Conservation (phyloP, 208 protist genomes). For the Acanthamoeba castellanii region DNA sequence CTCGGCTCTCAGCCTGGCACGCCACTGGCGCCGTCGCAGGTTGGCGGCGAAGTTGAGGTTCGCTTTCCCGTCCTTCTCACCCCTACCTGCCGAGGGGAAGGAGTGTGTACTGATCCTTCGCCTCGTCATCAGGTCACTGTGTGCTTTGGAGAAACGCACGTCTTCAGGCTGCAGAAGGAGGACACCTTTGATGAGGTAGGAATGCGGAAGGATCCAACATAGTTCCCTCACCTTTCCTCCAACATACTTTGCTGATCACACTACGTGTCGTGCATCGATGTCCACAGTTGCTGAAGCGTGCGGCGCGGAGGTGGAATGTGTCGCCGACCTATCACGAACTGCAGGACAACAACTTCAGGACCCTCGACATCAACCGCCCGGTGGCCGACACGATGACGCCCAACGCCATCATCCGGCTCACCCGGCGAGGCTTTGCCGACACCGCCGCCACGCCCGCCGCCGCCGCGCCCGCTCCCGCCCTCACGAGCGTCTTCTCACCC, state of each 20-base stretch:
- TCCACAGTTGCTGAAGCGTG: constrained; percentile 20
- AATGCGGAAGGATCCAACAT: neutral
- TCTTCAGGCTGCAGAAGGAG: neutral
- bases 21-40: neutral
- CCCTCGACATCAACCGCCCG: neutral
- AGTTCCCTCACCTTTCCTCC: no score
- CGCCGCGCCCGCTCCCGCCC: neutral
- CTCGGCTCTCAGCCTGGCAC: neutral
- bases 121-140: neutral
- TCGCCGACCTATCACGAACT: constrained; percentile 18
- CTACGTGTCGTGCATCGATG: neutral
- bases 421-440: neutral
- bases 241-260: neutral
- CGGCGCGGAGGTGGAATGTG: constrained; percentile 26
- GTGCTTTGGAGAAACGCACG: constrained; percentile 37
- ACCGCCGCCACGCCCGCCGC: neutral
- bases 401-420: constrained; percentile 23
- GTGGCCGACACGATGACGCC: neutral
- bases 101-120: neutral
- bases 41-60: neutral
- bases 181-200: constrained; percentile 29
- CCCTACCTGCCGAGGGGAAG: no score
- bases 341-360: constrained; percentile 54
- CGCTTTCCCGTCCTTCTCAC: neutral
- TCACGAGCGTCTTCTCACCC: neutral